A percentile compares a stretch with the other conserved stretches of the same genome.
Evolutionary conservation across 257 asterid genomes (phyloP).

Genomic region (Solanum neorickii): DNA sequence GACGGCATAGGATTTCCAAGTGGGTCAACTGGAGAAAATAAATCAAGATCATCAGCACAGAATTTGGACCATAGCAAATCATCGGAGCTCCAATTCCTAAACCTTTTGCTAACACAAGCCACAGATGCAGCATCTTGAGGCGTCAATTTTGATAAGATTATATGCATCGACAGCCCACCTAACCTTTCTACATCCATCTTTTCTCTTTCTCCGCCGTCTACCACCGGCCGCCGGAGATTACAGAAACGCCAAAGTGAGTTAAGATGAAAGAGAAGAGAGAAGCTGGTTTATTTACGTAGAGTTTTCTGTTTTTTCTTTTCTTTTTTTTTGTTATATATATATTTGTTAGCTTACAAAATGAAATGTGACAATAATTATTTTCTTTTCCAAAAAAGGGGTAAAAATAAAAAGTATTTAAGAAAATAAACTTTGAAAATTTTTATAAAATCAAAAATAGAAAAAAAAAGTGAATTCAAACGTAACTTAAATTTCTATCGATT

Average conservation of each 20-base stretch:
- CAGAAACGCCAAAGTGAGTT: not conserved
- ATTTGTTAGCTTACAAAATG: not conserved
- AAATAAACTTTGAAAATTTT: too few relatives aligned
- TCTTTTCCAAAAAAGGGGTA: not conserved
- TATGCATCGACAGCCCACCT: slow-evolving; percentile 61
- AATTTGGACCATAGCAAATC: slow-evolving; percentile 67
- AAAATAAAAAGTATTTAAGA: not conserved
- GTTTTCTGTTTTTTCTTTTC: not conserved
- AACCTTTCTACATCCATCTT: slow-evolving; percentile 55
- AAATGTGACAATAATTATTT: not conserved
- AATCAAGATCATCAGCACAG: slow-evolving; percentile 54
- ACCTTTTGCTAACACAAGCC: slow-evolving; percentile 45
- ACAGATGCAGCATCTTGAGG: slow-evolving; percentile 52
- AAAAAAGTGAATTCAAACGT: not conserved
- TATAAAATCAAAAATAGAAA: not conserved
- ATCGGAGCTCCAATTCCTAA: slow-evolving; percentile 59
- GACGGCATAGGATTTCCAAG: slow-evolving; percentile 40
- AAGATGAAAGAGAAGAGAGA: not conserved
- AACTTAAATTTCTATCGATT: accelerated
- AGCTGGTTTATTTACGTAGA: not conserved
- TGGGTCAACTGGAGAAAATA: slow-evolving; percentile 59
- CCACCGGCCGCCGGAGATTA: not conserved
- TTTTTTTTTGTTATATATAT: not conserved
- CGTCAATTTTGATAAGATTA: slow-evolving; percentile 51
- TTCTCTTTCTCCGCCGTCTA: not conserved